Evolutionary conservation across 768 basidiomycete species (phyloP), one percentile per base, ranked within the genome.

Genomic region (Hypholoma fasciculare): DNA sequence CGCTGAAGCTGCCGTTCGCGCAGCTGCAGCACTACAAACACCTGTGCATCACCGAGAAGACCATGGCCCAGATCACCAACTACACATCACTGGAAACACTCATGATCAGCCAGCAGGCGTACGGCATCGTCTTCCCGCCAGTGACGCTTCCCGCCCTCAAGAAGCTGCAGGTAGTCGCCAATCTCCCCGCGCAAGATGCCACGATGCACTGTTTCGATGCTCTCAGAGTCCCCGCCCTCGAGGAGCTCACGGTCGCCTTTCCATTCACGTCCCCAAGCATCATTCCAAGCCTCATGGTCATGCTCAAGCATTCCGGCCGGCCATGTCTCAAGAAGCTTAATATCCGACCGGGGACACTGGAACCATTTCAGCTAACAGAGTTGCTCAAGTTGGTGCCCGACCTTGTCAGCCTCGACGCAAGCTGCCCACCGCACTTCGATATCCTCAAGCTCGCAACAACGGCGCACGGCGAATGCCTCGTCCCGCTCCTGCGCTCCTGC

Each of bases 1-100:
- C 17, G 34, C 43, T 54, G 3, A 47, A 54, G 36, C 26, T 54
- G 9, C 54, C 54, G 4, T 4, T 38, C 19, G 11, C 54, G 11
- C 54, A 54, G 34, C 36, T 54, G 7, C 11, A 19, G 30, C 54
- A 54, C 30, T 54, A 54, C 54, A 54, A 54, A 19, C 54, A 54
- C 36, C 16, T 54, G 19, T 46, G 20, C 43, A 46, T 46, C 44
- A 38, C 44, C 19, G 43, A 47, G 30, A 16, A 23, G 7, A 34
- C 17, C 17, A 30, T 54, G 23, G 20, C 17, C 4, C 43, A 37
- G n/a, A 19, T 54, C 36, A 30, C 36, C 12, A 3, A 17, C 34
- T 54, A 47, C n/a, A 30, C 14, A 12, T 37, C 44, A 11, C 36
- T 54, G 30, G 54, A 54, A 30, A 36, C 54, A 4, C 34, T 54